Evolutionary conservation across 441 rosid genomes (phyloP), one percentile per base, ranked within the genome.

Genomic region (Manihot esculenta): DNA sequence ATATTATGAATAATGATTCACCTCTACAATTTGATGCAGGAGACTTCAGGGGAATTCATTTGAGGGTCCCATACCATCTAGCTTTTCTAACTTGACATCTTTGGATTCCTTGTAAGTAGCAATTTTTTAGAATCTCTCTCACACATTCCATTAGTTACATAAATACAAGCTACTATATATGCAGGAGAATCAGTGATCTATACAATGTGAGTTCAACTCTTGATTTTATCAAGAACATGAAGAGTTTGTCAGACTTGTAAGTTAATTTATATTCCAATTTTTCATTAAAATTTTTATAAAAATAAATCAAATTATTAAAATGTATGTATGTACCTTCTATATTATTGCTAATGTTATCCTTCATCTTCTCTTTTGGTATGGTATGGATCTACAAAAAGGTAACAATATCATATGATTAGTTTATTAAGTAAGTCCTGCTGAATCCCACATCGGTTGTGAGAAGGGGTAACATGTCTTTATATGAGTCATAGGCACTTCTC

Each of bases 131-230:
- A 35, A 6, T 35, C 41, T 35, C 41, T 33, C 13, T 45, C 14
- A n/a, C 10, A 35, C 1, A 18, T 30, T 30, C 33, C 33, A 30
- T 30, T 30, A 30, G 33, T 30, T 30, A 30, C 14, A 55, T 7
- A 48, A 5, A 12, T 1, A 10, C 24, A 23, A 38, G 17, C 26
- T 7, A 61, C 3, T 55, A n/a, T 30, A 33, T 50, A 6, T 77
- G 74, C 71, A 89, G 94, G 78, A 64, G 85, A 70, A 76, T 87
- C 18, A 74, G 84, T 41, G 88, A 82, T 33, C 72, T 89, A 59
- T 73, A 72, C 53, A 81, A 77, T 44, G 78, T 66, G 64, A 77
- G 72, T 61, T 83, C 88, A 23, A 84, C 87, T 71, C 82, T 85
- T 56, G 77, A 83, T 26, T 87, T 89, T 68, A 71, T 85, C 50